Conservation (phyloP, 331 rosid species). For the Dryas integrifolia region DNA sequence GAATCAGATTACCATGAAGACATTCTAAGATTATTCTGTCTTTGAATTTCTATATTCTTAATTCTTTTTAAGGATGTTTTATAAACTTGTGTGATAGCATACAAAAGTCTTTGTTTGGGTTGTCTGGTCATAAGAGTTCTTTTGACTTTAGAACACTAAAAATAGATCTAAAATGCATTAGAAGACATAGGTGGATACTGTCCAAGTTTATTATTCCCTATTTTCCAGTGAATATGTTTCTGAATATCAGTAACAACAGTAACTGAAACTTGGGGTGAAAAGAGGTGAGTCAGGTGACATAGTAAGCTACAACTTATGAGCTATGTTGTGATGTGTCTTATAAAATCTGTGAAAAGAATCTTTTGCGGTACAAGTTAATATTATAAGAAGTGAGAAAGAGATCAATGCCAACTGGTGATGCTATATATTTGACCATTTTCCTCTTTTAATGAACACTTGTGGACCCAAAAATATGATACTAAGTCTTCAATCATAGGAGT, state of each 20-base stretch:
- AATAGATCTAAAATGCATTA: not conserved
- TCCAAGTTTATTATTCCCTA: too few relatives aligned
- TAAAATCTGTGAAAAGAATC: not conserved
- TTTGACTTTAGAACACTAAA: not conserved
- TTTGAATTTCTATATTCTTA: not conserved
- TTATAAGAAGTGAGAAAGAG: not conserved
- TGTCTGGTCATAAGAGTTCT: not conserved
- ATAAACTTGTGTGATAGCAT: not conserved
- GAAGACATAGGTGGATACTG: not conserved
- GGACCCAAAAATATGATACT: not conserved
- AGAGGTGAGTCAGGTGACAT: not conserved
- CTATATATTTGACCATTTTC: not conserved
- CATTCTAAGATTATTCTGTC: not conserved
- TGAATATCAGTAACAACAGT: too few relatives aligned
- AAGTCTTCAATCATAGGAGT: not conserved
- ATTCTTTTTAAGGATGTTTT: not conserved
- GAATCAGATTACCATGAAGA: not conserved
- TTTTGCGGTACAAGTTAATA: not conserved
- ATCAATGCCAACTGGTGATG: not conserved
- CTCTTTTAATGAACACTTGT: not conserved
- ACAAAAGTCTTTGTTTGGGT: too few relatives aligned
- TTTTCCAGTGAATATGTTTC: too few relatives aligned
- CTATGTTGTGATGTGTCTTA: not conserved
- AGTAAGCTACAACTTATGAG: not conserved
- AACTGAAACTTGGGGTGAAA: not conserved